Conservation (phyloP, 1,284 basidiomycete species). For the Cryptococcus sp. region DNA sequence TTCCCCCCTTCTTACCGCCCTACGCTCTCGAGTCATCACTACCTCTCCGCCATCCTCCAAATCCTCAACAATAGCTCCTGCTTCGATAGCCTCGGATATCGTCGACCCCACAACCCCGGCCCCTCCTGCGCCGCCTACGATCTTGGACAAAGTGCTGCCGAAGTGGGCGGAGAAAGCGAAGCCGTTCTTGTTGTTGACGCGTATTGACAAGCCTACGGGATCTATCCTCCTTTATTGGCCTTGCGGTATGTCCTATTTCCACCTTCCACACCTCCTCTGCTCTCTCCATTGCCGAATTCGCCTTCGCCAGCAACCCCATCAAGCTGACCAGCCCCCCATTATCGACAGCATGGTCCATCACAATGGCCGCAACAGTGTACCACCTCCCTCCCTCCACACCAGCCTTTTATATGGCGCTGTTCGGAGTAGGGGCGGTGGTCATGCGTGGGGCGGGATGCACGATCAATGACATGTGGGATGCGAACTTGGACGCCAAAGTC, state of each 20-base stretch:
- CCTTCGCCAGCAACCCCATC: not conserved
- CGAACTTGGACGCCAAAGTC: constrained; percentile 82
- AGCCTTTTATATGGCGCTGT: constrained; percentile 72
- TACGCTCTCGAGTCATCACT: not conserved
- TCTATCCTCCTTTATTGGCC: constrained; percentile 88
- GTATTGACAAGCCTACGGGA: constrained; percentile 94
- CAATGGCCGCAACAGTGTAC: constrained; percentile 80
- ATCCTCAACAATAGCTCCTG: not conserved
- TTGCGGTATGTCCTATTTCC: constrained; percentile 69
- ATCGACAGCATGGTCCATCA: constrained; percentile 88
- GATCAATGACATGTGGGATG: constrained; percentile 99
- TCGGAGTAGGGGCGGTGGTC: constrained; percentile 84
- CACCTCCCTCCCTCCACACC: constrained; percentile 64
- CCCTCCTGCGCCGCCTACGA: constrained; percentile 1
- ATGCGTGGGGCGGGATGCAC: constrained; percentile 99
- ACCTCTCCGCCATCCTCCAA: not conserved
- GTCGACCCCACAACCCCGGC: constrained; percentile 6
- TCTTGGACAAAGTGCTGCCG: constrained; percentile 35
- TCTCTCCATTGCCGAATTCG: not conserved
- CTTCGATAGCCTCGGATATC: constrained; percentile 7
- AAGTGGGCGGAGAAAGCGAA: constrained; percentile 32
- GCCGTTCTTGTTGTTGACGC: constrained; percentile 81
- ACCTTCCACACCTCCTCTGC: not conserved
- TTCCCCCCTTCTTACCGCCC: not conserved
- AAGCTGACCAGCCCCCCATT: not conserved